These are phyloP conservation scores for Podospora tetraspora DNA, from an alignment of 495 filamentous ascomycete genomes.

Conservation along the genomic window DNA sequence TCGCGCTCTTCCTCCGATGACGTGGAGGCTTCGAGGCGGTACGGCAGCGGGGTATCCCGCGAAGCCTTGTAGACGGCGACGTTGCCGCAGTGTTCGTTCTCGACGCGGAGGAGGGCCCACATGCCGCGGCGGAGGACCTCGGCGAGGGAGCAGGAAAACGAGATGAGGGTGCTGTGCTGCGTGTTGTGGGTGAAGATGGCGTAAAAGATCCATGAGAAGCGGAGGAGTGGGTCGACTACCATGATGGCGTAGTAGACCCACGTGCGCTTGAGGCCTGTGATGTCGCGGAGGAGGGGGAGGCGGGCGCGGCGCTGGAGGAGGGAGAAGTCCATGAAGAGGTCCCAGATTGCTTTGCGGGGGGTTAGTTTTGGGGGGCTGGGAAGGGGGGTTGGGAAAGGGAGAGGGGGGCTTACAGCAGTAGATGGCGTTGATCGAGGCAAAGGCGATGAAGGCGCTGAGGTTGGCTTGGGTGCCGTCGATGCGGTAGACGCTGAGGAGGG, in stretches of 20 bases:
- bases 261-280: slow-evolving; percentile 66
- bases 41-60: slow-evolving; percentile 76
- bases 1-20: slow-evolving; percentile 25
- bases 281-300: slow-evolving; percentile 67
- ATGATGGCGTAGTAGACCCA: slow-evolving; percentile 86
- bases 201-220: slow-evolving; percentile 95
- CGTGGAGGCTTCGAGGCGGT: slow-evolving; percentile 45
- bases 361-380: background rate
- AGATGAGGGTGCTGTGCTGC: slow-evolving; percentile 73
- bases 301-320: slow-evolving; percentile 68
- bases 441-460: slow-evolving; percentile 68
- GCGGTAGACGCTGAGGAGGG: slow-evolving; percentile 73
- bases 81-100: slow-evolving; percentile 93
- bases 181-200: slow-evolving; percentile 70
- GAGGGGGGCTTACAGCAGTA: slow-evolving; percentile 60
- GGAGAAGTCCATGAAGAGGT: slow-evolving; percentile 94
- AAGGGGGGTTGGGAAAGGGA: background rate
- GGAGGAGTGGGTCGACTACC: slow-evolving; percentile 76
- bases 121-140: slow-evolving; percentile 79
- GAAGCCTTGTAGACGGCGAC: slow-evolving; percentile 79
- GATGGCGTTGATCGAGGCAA: slow-evolving; percentile 70
- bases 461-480: slow-evolving; percentile 54
- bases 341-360: slow-evolving; percentile 64
- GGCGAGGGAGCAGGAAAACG: slow-evolving; percentile 67
- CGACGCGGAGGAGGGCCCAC: slow-evolving; percentile 89